Conservation (phyloP, 495 filamentous ascomycete species). For the Thermothielavioides terrestris region DNA sequence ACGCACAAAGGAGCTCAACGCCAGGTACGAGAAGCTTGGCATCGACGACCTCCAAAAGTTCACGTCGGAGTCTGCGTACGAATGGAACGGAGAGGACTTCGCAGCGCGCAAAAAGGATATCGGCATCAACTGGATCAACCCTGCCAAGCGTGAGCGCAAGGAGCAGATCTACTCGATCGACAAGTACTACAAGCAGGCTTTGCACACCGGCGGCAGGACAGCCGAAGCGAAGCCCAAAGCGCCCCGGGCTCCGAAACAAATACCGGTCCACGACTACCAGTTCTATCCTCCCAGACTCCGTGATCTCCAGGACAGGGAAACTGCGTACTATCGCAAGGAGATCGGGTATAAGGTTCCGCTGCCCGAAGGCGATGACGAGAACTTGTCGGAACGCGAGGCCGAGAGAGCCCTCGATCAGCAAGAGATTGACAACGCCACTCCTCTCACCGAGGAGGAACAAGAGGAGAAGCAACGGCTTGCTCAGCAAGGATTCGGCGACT, state of each 20-base stretch:
- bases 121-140: conserved; percentile 95
- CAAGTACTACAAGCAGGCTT: conserved; percentile 91
- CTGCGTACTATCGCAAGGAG: conserved; percentile 89
- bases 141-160: conserved; percentile 95
- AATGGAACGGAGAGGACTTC: conserved; percentile 98
- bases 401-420: conserved; percentile 82
- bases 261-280: conserved; percentile 89
- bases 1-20: conserved; percentile 79
- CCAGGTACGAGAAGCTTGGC: conserved; percentile 93
- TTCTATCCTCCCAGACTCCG: conserved; percentile 80
- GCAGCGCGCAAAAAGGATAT: conserved; percentile 89
- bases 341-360: conserved; percentile 88
- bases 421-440: conserved; percentile 83
- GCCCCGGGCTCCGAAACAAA: conserved; percentile 90
- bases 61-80: conserved; percentile 90
- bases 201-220: conserved; percentile 75
- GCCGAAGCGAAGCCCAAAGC: conserved; percentile 89
- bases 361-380: conserved; percentile 75
- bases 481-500: conserved; percentile 79
- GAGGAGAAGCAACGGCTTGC: conserved; percentile 72
- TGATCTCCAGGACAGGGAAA: conserved; percentile 92
- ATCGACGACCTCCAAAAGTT: conserved; percentile 98
- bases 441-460: conserved; percentile 83
- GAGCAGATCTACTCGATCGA: conserved; percentile 97
- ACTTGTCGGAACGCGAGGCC: conserved; percentile 72